Percentiles rank a stretch among this genome's conserved stretches.
phyloP scores from a whole-genome alignment of 805 yeast species.

The Lipomyces sp. region DNA sequence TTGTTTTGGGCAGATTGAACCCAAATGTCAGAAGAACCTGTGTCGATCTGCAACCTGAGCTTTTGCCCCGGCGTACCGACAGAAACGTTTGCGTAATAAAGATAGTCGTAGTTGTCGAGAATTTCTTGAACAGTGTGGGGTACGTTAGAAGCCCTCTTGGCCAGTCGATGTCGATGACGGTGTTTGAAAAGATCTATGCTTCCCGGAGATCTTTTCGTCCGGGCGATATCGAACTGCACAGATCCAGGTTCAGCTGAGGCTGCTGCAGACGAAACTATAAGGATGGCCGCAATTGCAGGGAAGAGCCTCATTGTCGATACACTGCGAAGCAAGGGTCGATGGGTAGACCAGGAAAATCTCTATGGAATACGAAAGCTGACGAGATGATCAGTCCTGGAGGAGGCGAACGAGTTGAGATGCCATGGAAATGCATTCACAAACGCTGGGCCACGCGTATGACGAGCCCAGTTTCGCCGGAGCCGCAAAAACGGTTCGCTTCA shows the following conservation, averaged over 20 bases:
- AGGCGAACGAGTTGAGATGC: no score
- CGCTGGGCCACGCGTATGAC: no score
- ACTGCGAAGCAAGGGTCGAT: not conserved
- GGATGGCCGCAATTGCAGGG: conserved; percentile 14
- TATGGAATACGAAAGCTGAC: not conserved
- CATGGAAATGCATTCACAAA: no score
- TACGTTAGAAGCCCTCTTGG: conserved; percentile 10
- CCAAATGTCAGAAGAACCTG: conserved; percentile 81
- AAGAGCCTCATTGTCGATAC: not conserved
- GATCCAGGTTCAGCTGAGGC: conserved; percentile 12
- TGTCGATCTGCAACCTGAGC: conserved; percentile 64
- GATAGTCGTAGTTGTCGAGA: conserved; percentile 34
- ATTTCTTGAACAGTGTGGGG: conserved; percentile 23
- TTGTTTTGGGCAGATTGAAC: conserved; percentile 44
- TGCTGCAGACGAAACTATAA: conserved; percentile 13
- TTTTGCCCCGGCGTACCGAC: conserved; percentile 64
- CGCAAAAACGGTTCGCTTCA: no score
- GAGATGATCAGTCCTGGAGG: not conserved
- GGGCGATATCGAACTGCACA: conserved; percentile 30
- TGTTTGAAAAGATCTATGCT: conserved; percentile 15
- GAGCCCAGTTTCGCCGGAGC: no score
- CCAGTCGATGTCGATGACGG: conserved; percentile 19
- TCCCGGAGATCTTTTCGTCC: conserved; percentile 15
- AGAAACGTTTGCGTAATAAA: conserved; percentile 44
- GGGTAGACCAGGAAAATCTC: not conserved